These are phyloP conservation scores for Pythium phragmiticola DNA, from an alignment of 352 stramenopile species.

Conservation along the genomic window DNA sequence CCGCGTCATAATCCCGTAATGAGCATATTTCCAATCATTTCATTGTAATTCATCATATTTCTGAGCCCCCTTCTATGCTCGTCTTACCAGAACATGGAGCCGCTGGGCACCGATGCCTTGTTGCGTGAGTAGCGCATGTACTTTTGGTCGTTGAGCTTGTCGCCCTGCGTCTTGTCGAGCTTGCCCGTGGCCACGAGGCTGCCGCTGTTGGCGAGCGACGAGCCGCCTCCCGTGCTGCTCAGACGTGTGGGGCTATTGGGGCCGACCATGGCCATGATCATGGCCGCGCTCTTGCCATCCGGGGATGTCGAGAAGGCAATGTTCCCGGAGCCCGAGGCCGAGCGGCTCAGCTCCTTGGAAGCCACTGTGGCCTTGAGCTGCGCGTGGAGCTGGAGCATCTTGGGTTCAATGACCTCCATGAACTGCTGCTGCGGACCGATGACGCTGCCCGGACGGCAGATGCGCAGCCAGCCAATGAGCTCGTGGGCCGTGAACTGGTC, in stretches of 20 bases:
- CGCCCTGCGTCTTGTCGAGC: conserved; percentile 60
- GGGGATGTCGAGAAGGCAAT: conserved; percentile 23
- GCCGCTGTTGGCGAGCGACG: conserved; percentile 15
- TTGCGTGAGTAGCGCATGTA: conserved; percentile 53
- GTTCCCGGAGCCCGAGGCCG: conserved; percentile 22
- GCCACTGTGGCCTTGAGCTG: conserved; percentile 20
- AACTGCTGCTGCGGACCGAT: conserved; percentile 95
- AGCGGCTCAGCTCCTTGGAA: conserved; percentile 24
- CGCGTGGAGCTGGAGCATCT: conserved; percentile 79
- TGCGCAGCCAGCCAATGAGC: conserved; percentile 91
- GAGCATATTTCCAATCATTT: not conserved
- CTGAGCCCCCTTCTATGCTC: not conserved
- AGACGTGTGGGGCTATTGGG: not conserved
- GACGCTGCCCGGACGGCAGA: conserved; percentile 91
- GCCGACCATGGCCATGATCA: conserved; percentile 23
- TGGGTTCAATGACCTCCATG: conserved; percentile 91
- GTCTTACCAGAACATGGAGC: conserved; percentile 58
- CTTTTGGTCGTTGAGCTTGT: conserved; percentile 77
- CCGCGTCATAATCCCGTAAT: conserved; percentile 7
- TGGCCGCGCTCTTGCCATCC: conserved; percentile 31
- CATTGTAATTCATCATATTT: conserved; percentile 8
- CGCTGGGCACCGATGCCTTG: conserved; percentile 38
- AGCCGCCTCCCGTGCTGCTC: conserved; percentile 2
- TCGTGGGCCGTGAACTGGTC: conserved; percentile 90
- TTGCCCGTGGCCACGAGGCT: conserved; percentile 35